Conservation (phyloP, 2,329 filamentous ascomycete genomes). For the Metarhizium humberi region DNA sequence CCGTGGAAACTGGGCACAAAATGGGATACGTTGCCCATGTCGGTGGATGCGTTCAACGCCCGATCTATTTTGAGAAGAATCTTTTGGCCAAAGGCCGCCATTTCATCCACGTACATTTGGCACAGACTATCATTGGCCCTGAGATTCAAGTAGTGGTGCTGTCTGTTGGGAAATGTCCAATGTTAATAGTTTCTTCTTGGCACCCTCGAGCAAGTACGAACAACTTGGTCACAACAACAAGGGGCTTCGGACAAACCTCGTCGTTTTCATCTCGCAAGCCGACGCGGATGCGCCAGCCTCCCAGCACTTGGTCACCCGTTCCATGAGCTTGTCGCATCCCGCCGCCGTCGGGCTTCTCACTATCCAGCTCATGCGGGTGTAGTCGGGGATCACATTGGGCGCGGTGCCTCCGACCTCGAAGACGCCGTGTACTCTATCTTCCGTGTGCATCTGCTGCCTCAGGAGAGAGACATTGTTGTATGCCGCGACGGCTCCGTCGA, state of each 20-base stretch:
- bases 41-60: constrained; percentile 27
- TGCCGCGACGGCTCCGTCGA: constrained; percentile 35
- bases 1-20: constrained; percentile 34
- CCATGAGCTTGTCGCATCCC: neutral
- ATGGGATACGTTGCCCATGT: constrained; percentile 40
- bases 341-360: neutral
- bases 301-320: neutral
- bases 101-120: constrained; percentile 7
- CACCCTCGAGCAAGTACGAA: no score
- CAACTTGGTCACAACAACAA: no score
- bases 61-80: constrained; percentile 2
- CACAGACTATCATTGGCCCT: constrained; percentile 16
- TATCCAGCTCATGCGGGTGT: constrained; percentile 25
- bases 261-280: neutral
- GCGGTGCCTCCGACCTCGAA: constrained; percentile 30
- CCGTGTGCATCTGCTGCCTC: constrained; percentile 38
- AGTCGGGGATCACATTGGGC: constrained; percentile 32
- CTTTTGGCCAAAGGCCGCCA: constrained; percentile 6
- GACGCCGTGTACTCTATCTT: constrained; percentile 40
- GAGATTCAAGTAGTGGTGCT: neutral
- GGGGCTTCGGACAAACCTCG: neutral
- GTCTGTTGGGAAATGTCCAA: neutral
- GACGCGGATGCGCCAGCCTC: neutral
- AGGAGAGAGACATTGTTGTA: constrained; percentile 34
- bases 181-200: no score